Base-by-base conservation (phyloP, 441 rosid species). In the Pelargonium citronellum region DNA sequence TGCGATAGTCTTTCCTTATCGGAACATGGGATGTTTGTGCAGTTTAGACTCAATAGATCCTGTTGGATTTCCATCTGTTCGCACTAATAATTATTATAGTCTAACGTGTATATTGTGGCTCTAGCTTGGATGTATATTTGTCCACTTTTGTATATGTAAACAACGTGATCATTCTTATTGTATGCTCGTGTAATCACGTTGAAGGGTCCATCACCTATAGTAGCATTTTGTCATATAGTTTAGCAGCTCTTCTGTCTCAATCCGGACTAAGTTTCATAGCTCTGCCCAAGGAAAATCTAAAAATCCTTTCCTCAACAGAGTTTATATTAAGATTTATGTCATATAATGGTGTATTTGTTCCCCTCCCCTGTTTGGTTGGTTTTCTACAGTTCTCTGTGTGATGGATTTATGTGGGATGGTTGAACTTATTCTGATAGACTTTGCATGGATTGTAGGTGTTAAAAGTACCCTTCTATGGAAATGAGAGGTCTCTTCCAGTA, bases 401-500 rank as follows among this genome's bases (percentile, higher is more conserved):
- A 22, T 22, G 24, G 24, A 22, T 22, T 22, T 22, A 22, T 22
- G 24, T 22, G 24, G 24, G 24, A 22, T 2, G 20, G 16, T 61
- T 24, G 65, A 22, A 22, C 24, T 58, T 71, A 79, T 70, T 72
- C 30, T 63, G n/a, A 63, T 63, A 41, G 24, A 22, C 43, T 63
- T 22, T 22, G 24, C 24, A 22, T 20, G 72, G 63, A 66, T 66
- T 77, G 51, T 78, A 96, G 99, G 87, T 96, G 99, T 80, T 93
- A 93, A 83, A 96, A 96, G 77, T 96, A 96, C 74, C 99, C 98
- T 64, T 96, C 99, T n/a, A 93, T 96, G 99, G 99, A 96, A 84
- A 73, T 96, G 76, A 83, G 97, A 80, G 99, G 99, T 70, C 97
- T 93, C 75, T 93, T 96, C 83, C 97, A 96, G 88, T 96, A 93